Percentiles rank a stretch among this genome's conserved stretches.
phyloP scores from a whole-genome alignment of 1,284 basidiomycete genomes.

The Acaromyces ingoldii region DNA sequence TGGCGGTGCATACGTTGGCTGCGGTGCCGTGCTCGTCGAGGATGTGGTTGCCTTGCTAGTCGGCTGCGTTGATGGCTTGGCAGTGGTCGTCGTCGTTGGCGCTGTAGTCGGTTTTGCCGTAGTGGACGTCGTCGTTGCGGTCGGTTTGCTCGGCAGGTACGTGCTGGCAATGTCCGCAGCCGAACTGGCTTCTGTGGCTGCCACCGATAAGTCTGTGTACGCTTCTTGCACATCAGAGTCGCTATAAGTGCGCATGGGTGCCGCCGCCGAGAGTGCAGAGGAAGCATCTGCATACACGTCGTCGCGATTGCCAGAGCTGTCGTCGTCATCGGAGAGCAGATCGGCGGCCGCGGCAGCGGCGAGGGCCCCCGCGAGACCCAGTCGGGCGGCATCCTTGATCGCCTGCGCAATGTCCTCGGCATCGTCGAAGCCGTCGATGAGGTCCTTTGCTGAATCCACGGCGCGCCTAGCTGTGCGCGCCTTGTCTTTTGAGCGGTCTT shows the following conservation, averaged over 20 bases:
- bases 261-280: neutral
- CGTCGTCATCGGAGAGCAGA: neutral
- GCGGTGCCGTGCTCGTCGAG: too few species aligned
- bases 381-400: neutral
- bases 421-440: neutral
- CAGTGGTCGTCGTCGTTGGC: neutral
- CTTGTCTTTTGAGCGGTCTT: neutral
- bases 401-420: neutral
- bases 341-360: neutral
- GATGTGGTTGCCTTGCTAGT: too few species aligned
- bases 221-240: neutral
- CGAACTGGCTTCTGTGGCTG: neutral
- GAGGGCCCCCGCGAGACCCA: neutral
- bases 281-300: neutral
- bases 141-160: too few species aligned
- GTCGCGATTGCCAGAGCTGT: neutral
- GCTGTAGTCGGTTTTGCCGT: neutral
- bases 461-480: neutral
- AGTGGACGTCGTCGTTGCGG: neutral
- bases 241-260: neutral
- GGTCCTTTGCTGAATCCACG: neutral
- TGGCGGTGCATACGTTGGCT: too few species aligned
- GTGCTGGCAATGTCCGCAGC: neutral
- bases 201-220: neutral
- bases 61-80: too few species aligned